Evolutionary conservation across 1,139 yeast genomes (phyloP).

Genomic region (Casaregolazyma suthepensis): DNA sequence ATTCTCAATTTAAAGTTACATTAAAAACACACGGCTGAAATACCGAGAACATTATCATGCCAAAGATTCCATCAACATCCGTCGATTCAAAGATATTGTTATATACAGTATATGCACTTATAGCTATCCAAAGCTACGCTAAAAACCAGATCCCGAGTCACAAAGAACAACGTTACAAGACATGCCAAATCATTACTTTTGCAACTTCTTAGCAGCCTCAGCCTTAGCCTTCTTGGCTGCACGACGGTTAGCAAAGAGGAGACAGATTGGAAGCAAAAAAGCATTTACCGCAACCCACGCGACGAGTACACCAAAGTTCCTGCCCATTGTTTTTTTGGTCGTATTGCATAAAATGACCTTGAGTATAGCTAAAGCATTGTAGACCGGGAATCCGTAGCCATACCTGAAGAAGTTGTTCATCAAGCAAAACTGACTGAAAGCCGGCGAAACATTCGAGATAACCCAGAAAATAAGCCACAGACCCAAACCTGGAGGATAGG

Average conservation of each 20-base stretch:
- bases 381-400: constrained; percentile 63
- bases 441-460: constrained; percentile 52
- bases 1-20: too few relatives aligned
- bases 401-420: constrained; percentile 49
- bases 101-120: too few relatives aligned
- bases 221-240: constrained; percentile 9
- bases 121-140: neutral
- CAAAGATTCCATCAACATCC: neutral
- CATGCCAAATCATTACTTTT: neutral
- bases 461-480: constrained; percentile 61
- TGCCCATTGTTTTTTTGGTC: constrained; percentile 51
- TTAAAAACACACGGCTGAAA: too few relatives aligned
- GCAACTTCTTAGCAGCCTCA: constrained; percentile 2
- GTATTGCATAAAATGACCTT: constrained; percentile 54
- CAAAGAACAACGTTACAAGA: neutral
- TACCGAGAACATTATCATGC: too few relatives aligned
- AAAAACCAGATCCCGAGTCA: neutral
- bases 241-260: constrained; percentile 24
- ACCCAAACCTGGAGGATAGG: constrained; percentile 46
- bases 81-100: neutral
- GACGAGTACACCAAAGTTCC: constrained; percentile 50
- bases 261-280: constrained; percentile 40
- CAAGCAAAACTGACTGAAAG: constrained; percentile 54
- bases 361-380: constrained; percentile 49
- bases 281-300: constrained; percentile 55